Percentiles rank a stretch among this genome's conserved stretches.
phyloP scores from a whole-genome alignment of 495 filamentous ascomycete genomes.

The Hypoxylon crocopeplum region DNA sequence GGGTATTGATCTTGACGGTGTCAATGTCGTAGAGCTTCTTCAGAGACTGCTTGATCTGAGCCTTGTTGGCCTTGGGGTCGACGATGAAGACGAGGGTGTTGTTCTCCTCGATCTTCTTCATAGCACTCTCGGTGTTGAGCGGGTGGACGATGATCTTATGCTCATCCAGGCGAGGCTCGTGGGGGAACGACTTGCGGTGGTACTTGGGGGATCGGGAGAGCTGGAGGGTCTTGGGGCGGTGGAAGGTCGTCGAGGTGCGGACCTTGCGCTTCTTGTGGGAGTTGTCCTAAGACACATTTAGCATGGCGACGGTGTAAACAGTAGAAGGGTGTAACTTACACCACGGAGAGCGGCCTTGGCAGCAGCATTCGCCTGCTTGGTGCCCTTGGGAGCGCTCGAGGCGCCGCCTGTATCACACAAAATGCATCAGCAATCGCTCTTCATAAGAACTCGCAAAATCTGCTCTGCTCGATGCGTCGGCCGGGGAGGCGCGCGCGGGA shows the following conservation, averaged over 20 bases:
- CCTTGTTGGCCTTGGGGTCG: conserved; percentile 98
- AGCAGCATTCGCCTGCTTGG: conserved; percentile 83
- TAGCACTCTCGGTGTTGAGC: conserved; percentile 97
- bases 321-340: conserved; percentile 63
- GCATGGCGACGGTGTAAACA: not conserved
- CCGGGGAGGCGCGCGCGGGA: conserved; percentile 40
- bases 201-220: conserved; percentile 90
- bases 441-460: conserved; percentile 64
- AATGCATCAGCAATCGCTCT: conserved; percentile 60
- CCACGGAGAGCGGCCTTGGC: conserved; percentile 93
- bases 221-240: conserved; percentile 79
- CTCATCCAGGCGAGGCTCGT: conserved; percentile 89
- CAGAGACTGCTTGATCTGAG: conserved; percentile 96
- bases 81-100: conserved; percentile 99
- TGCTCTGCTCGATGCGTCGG: conserved; percentile 63
- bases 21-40: conserved; percentile 99
- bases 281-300: conserved; percentile 48
- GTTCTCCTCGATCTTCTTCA: conserved; percentile 99
- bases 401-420: conserved; percentile 59
- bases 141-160: conserved; percentile 84
- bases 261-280: conserved; percentile 92
- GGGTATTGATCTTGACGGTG: conserved; percentile 97
- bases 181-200: conserved; percentile 90
- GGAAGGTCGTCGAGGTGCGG: conserved; percentile 92
- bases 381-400: conserved; percentile 71